Conservation (phyloP, 1,284 basidiomycete genomes). For the Anthracocystis setariae region DNA sequence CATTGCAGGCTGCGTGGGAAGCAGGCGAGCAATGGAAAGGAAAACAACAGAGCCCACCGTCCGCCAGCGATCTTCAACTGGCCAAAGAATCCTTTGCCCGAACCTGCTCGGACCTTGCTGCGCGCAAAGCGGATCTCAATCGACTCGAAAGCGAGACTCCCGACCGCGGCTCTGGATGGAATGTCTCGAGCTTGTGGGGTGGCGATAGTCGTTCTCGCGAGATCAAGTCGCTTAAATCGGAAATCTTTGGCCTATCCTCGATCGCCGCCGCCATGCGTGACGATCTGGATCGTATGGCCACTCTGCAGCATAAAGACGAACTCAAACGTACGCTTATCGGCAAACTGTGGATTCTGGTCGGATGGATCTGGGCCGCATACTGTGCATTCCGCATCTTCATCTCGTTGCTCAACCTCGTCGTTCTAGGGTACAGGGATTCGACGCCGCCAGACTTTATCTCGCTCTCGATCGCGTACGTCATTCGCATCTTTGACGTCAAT, state of each 20-base stretch:
- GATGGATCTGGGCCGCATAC: constrained; percentile 68
- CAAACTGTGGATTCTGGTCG: constrained; percentile 61
- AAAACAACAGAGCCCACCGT: constrained; percentile 32
- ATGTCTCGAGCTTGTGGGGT: constrained; percentile 23
- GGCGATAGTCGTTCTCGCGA: constrained; percentile 50
- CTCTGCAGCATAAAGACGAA: constrained; percentile 63
- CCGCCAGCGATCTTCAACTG: constrained; percentile 27
- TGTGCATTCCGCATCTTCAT: constrained; percentile 61
- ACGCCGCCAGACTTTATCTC: constrained; percentile 66
- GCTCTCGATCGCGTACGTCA: constrained; percentile 63
- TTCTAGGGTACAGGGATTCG: constrained; percentile 55
- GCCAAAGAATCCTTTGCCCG: constrained; percentile 47
- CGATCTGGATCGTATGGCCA: constrained; percentile 65
- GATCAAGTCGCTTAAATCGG: constrained; percentile 65
- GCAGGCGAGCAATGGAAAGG: constrained; percentile 65
- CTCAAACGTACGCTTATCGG: constrained; percentile 66
- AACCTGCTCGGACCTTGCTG: constrained; percentile 47
- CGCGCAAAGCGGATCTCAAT: constrained; percentile 46
- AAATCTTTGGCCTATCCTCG: constrained; percentile 68
- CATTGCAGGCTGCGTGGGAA: constrained; percentile 69
- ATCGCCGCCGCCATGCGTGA: constrained; percentile 68
- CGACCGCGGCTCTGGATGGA: constrained; percentile 15
- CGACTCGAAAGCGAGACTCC: constrained; percentile 35
- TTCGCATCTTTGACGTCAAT: constrained; percentile 65
- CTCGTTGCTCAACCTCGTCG: constrained; percentile 43